Conservation (phyloP, 2,329 filamentous ascomycete species). For the Albifimbria verrucaria region DNA sequence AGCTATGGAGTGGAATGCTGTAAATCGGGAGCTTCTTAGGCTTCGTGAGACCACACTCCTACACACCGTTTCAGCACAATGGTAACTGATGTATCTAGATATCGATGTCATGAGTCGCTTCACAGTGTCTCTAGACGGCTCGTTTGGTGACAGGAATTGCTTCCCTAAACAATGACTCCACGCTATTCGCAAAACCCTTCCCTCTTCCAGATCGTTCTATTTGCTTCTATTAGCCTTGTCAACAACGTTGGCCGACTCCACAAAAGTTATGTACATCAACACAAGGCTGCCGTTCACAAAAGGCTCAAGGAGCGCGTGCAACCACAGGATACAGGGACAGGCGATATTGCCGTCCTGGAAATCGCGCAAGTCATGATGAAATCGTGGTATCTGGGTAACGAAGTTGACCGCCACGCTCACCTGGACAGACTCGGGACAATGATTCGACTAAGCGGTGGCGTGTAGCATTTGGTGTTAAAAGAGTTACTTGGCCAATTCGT, state of each 20-base stretch:
- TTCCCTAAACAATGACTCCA: slow-evolving; percentile 47
- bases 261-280: slow-evolving; percentile 36
- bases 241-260: slow-evolving; percentile 46
- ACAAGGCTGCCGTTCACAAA: slow-evolving; percentile 40
- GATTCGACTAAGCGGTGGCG: slow-evolving; percentile 43
- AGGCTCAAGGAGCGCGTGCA: slow-evolving; percentile 46
- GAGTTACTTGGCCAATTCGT: slow-evolving; percentile 46
- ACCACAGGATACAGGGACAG: slow-evolving; percentile 29
- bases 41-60: slow-evolving; percentile 33
- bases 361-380: slow-evolving; percentile 47
- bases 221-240: slow-evolving; percentile 49
- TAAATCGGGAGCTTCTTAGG: slow-evolving; percentile 45
- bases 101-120: slow-evolving; percentile 47
- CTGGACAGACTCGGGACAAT: slow-evolving; percentile 45
- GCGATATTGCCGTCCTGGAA: slow-evolving; percentile 43
- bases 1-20: slow-evolving; percentile 37
- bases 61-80: background rate
- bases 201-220: slow-evolving; percentile 45
- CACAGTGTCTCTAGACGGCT: slow-evolving; percentile 47
- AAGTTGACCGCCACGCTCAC: slow-evolving; percentile 41
- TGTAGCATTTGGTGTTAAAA: slow-evolving; percentile 42
- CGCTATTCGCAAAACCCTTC: slow-evolving; percentile 47
- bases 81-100: slow-evolving; percentile 26
- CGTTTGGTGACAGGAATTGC: slow-evolving; percentile 38
- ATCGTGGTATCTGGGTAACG: slow-evolving; percentile 53